These are phyloP conservation scores for Elsinoe fawcettii DNA, from an alignment of 2,329 filamentous ascomycete genomes.

Conservation along the genomic window DNA sequence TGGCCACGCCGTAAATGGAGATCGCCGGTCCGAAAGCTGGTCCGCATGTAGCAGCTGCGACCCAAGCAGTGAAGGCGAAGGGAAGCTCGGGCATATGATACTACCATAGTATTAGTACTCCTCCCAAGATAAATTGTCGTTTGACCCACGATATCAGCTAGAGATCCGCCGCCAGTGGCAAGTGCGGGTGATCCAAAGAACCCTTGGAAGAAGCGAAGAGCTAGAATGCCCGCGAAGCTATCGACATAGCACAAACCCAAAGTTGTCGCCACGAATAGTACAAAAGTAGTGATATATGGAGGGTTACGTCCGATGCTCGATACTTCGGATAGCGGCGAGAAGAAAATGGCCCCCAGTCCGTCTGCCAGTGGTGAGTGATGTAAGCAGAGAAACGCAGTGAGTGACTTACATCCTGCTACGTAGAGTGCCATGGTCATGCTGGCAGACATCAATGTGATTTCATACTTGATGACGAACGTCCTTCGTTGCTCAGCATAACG, in stretches of 20 bases:
- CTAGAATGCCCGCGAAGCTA: slow-evolving; percentile 53
- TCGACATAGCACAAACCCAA: slow-evolving; percentile 38
- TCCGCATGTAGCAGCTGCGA: slow-evolving; percentile 41
- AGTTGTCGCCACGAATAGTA: slow-evolving; percentile 59
- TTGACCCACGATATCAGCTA: slow-evolving; percentile 44
- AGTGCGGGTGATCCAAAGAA: slow-evolving; percentile 61
- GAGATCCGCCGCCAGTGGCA: slow-evolving; percentile 47
- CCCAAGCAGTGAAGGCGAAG: slow-evolving; percentile 54
- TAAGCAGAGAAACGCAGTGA: slow-evolving; percentile 21
- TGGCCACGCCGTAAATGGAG: slow-evolving; percentile 52
- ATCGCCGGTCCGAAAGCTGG: slow-evolving; percentile 55
- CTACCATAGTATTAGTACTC: not conserved
- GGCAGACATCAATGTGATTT: not conserved
- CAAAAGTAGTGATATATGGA: slow-evolving; percentile 60
- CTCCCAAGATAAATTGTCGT: slow-evolving; percentile 12
- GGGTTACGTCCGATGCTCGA: slow-evolving; percentile 59
- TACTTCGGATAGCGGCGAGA: slow-evolving; percentile 60
- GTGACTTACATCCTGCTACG: not conserved
- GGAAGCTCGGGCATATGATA: slow-evolving; percentile 50
- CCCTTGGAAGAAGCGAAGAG: slow-evolving; percentile 55
- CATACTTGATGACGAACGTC: not conserved
- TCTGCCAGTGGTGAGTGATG: slow-evolving; percentile 18
- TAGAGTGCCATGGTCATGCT: not conserved
- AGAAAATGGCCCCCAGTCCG: slow-evolving; percentile 57
- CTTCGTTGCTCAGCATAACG: too few species aligned